Evolutionary conservation across 1,284 basidiomycete species (phyloP).

Genomic region (Ganoderma multipileum): DNA sequence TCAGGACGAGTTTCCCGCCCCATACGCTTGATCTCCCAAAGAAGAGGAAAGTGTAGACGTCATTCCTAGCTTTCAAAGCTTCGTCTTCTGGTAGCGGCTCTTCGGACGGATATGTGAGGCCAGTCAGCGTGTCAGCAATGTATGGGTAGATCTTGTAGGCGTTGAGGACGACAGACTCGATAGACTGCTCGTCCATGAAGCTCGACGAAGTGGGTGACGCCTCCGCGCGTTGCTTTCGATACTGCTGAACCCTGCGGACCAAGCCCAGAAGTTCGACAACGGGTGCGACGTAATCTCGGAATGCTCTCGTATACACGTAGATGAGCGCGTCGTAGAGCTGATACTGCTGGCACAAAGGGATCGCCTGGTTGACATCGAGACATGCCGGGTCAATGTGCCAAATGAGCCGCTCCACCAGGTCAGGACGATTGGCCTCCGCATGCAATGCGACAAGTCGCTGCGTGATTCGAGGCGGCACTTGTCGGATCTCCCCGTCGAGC

Average conservation of each 20-base stretch:
- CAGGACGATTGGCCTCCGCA: conserved; percentile 74
- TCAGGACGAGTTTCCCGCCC: conserved; percentile 80
- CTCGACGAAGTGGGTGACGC: conserved; percentile 38
- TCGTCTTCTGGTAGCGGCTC: conserved; percentile 72
- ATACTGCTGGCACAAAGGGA: conserved; percentile 84
- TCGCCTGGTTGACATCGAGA: conserved; percentile 94
- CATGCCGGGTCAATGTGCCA: conserved; percentile 95
- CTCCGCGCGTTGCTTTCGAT: conserved; percentile 48
- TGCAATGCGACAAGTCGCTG: conserved; percentile 87
- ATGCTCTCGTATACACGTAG: conserved; percentile 90
- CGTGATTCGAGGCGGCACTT: conserved; percentile 86
- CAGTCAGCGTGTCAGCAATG: conserved; percentile 86
- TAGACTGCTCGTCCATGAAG: conserved; percentile 46
- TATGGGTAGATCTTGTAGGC: conserved; percentile 96
- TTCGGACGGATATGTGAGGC: conserved; percentile 88
- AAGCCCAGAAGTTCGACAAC: conserved; percentile 85
- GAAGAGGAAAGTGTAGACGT: conserved; percentile 85
- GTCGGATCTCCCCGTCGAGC: conserved; percentile 74
- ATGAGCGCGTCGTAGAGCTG: conserved; percentile 93
- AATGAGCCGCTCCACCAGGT: conserved; percentile 87
- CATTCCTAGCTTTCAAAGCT: conserved; percentile 70
- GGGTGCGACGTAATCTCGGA: conserved; percentile 91
- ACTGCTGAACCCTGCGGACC: conserved; percentile 72
- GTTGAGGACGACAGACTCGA: conserved; percentile 72
- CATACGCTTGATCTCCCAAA: conserved; percentile 82